A percentile compares a stretch with the other conserved stretches of the same genome.
Evolutionary conservation across 2,329 filamentous ascomycete genomes (phyloP).

Genomic region (Hypocrella siamensis): DNA sequence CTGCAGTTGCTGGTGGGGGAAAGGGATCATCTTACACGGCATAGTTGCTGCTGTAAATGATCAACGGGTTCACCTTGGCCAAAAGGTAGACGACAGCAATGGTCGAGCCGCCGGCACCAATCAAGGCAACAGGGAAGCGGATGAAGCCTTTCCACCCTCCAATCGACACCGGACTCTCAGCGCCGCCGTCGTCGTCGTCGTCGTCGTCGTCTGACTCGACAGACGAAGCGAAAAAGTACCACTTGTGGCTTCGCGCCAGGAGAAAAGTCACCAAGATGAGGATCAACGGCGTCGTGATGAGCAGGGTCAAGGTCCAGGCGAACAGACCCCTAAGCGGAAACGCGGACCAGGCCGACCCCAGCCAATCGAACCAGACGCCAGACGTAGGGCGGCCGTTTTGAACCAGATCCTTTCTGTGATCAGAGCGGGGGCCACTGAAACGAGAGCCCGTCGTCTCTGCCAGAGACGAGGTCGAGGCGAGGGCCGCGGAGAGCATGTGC

Average conservation of each 20-base stretch:
- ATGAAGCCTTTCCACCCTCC: constrained; percentile 72
- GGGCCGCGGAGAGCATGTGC: constrained; percentile 85
- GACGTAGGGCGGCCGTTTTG: constrained; percentile 49
- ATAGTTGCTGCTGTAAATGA: constrained; percentile 82
- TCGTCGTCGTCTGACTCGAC: constrained; percentile 39
- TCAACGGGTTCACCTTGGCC: constrained; percentile 72
- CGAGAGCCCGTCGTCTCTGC: constrained; percentile 48
- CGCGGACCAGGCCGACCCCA: constrained; percentile 63
- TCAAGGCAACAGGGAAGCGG: constrained; percentile 64
- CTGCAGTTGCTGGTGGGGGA: neutral
- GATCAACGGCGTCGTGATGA: constrained; percentile 64
- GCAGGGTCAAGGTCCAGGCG: constrained; percentile 68
- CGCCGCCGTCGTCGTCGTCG: constrained; percentile 41
- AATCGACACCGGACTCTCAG: constrained; percentile 45
- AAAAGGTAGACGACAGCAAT: constrained; percentile 61
- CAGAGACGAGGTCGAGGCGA: constrained; percentile 58
- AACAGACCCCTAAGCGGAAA: constrained; percentile 74
- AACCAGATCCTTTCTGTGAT: constrained; percentile 42
- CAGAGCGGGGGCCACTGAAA: constrained; percentile 45
- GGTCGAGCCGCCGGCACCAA: constrained; percentile 50
- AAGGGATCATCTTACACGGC: constrained; percentile 39
- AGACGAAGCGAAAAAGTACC: constrained; percentile 67
- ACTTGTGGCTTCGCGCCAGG: constrained; percentile 59
- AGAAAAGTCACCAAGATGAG: constrained; percentile 54
- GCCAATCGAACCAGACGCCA: constrained; percentile 89